Base-by-base conservation (phyloP, 2,329 filamentous ascomycete species). In the Monosporascus ibericus region DNA sequence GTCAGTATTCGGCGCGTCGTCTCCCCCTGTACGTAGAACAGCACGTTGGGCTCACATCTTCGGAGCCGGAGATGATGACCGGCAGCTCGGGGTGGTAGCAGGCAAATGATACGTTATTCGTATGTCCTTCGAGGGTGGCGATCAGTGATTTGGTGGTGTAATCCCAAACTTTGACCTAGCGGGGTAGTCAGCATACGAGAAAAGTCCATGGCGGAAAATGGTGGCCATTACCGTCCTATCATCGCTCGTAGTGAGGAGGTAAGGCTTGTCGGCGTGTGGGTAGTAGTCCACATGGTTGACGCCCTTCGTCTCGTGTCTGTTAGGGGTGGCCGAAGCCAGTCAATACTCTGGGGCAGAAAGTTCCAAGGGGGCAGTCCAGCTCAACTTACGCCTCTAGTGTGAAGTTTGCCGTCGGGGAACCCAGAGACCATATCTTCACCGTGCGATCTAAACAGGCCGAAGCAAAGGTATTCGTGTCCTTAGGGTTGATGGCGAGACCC, bases 61-160 rank as follows among this genome's bases (percentile, higher is more conserved):
- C 94, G 25, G 92, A 97, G 63, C 94, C 94, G 24, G 94, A 97
- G 52, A 99, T 92, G 65, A 99, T 99, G 60, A 99, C 87, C 2
- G 94, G 94, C 48, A 99, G 77, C 72, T 97, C 92, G 2, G 94
- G 94, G 72, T 99, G 94, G 69, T 97, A 99, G 72, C 92, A 95
- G 48, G 94, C 94, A 66, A 97, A 99, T 3, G 92, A 96, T 47
- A 99, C 94, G 66, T 99, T 99, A 72, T 92, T 96, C 30, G 91
- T 95, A 71, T 99, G 94, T 27, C 94, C 94, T 71, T 99, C 94
- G 47, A 99, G 80, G 3, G 92, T 97, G 30, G 94, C 94, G 67
- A 97, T 96, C 59, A 97, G 78, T 14, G 91, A 94, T 75, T 99
- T 99, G 48, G 92, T 97, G 14, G 92, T 97, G 77, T 99, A 97